These are phyloP conservation scores for Aegilops speltoides DNA, from an alignment of 176 grass and related monocot genomes.

Conservation along the genomic window DNA sequence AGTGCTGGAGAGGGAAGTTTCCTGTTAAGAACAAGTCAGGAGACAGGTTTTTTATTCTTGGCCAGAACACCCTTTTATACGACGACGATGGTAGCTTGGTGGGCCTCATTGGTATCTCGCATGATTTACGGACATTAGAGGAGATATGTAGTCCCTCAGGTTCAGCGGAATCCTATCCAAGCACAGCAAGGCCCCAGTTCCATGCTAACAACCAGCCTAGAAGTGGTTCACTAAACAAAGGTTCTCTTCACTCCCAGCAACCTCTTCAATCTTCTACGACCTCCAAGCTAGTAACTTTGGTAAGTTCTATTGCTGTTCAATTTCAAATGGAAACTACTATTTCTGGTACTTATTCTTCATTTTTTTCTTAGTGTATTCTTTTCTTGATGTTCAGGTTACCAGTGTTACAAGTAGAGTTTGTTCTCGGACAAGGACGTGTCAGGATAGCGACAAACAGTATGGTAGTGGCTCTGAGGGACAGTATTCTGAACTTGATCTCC, in stretches of 20 bases:
- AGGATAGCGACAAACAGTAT: conserved; percentile 31
- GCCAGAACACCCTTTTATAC: conserved; percentile 75
- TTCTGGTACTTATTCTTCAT: conserved; percentile 35
- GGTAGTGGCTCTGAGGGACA: conserved; percentile 15
- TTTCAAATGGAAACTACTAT: not conserved
- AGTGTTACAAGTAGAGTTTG: conserved; percentile 80
- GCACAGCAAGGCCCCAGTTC: conserved; percentile 9
- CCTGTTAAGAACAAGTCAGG: conserved; percentile 75
- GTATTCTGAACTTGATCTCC: conserved; percentile 41
- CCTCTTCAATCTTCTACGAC: conserved; percentile 55
- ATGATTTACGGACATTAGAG: conserved; percentile 56
- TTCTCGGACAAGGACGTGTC: conserved; percentile 44
- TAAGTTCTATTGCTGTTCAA: conserved; percentile 34
- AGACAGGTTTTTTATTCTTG: conserved; percentile 59
- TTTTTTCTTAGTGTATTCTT: conserved; percentile 31
- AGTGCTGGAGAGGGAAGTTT: conserved; percentile 90
- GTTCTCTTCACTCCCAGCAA: conserved; percentile 34
- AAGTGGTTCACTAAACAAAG: conserved; percentile 13
- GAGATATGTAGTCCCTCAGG: conserved; percentile 33
- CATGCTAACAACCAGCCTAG: conserved; percentile 21
- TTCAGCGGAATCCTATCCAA: conserved; percentile 20
- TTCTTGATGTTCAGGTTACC: conserved; percentile 61
- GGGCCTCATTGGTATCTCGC: conserved; percentile 78
- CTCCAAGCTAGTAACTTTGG: conserved; percentile 79
- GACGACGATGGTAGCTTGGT: conserved; percentile 79